Evolutionary conservation across 805 yeast species (phyloP).

Genomic region (Candida caryicola): DNA sequence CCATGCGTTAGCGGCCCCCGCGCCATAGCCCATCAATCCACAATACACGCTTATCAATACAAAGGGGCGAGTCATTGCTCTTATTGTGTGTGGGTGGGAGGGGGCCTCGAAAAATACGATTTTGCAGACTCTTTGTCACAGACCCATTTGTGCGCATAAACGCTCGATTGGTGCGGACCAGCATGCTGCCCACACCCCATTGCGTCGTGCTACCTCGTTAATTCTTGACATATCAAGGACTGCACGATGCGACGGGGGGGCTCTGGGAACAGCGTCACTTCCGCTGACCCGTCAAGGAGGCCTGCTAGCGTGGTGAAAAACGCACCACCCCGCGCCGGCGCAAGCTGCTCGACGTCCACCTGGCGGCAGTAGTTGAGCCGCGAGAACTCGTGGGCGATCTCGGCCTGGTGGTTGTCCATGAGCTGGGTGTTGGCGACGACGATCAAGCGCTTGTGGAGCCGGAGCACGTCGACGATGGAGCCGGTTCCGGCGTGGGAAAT

Average conservation of each 20-base stretch:
- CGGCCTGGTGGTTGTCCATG: conserved; percentile 87
- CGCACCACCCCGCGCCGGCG: not conserved
- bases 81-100: no score
- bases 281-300: conserved; percentile 1
- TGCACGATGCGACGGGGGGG: conserved; percentile 3
- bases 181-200: no score
- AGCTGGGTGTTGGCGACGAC: conserved; percentile 68
- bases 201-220: not conserved
- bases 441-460: conserved; percentile 54
- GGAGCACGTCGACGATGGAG: conserved; percentile 75
- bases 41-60: not conserved
- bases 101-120: no score
- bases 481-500: conserved; percentile 94
- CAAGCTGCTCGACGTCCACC: not conserved
- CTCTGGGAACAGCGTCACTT: conserved; percentile 5
- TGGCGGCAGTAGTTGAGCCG: conserved; percentile 5
- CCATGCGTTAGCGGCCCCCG: not conserved
- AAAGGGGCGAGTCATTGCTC: not conserved
- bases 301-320: not conserved
- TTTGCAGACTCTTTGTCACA: no score
- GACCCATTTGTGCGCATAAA: no score
- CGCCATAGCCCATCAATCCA: not conserved
- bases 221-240: conserved; percentile 6
- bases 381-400: conserved; percentile 51
- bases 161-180: no score